Evolutionary conservation across 1,284 basidiomycete species (phyloP).

Genomic region (Leccinum holopus): DNA sequence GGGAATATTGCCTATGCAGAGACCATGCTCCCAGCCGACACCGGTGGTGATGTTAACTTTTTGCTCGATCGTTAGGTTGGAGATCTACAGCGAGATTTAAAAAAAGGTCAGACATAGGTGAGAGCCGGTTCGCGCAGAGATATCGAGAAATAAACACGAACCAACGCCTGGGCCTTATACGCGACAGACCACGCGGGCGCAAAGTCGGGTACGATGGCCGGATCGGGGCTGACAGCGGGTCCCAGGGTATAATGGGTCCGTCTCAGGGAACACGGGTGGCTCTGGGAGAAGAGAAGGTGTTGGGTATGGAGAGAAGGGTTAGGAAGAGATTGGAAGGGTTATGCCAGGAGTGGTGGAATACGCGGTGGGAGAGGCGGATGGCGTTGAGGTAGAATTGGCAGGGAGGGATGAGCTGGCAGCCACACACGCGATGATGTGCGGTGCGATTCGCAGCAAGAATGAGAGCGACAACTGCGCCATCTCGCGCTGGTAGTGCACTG

Average conservation of each 20-base stretch:
- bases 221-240: slow-evolving; percentile 30
- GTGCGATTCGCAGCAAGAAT: slow-evolving; percentile 19
- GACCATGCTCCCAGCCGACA: slow-evolving; percentile 38
- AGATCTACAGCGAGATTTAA: slow-evolving; percentile 25
- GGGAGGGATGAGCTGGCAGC: not conserved
- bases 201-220: slow-evolving; percentile 43
- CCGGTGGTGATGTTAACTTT: slow-evolving; percentile 45
- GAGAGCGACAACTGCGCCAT: slow-evolving; percentile 22
- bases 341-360: not conserved
- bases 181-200: slow-evolving; percentile 42
- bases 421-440: slow-evolving; percentile 9
- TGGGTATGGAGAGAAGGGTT: slow-evolving; percentile 30
- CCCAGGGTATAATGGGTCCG: slow-evolving; percentile 28
- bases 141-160: slow-evolving; percentile 15
- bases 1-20: slow-evolving; percentile 45
- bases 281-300: slow-evolving; percentile 30
- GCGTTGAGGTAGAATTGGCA: slow-evolving; percentile 1
- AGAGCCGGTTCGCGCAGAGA: not conserved
- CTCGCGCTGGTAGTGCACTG: not conserved
- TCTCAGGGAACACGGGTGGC: slow-evolving; percentile 31
- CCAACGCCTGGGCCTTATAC: slow-evolving; percentile 39
- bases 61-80: slow-evolving; percentile 39
- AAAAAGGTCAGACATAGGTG: not conserved
- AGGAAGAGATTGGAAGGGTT: slow-evolving; percentile 29
- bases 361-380: too few species aligned